Evolutionary conservation across 441 rosid species (phyloP).

Genomic region (Viola pubescens): DNA sequence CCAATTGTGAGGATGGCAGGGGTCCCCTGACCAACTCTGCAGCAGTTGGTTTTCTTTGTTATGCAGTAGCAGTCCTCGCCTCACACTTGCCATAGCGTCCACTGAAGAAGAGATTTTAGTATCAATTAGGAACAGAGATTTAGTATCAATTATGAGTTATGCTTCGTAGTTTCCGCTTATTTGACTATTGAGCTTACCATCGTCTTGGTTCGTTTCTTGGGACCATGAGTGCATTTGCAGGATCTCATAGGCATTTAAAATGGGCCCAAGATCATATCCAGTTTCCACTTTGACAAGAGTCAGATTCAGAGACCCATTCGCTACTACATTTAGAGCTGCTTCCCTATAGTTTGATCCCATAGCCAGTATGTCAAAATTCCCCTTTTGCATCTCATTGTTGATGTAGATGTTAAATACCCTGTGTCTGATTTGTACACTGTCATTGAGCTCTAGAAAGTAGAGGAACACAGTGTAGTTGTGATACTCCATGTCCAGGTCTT

Average conservation of each 20-base stretch:
- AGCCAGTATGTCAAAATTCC: slow-evolving; percentile 37
- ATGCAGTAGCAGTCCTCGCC: slow-evolving; percentile 23
- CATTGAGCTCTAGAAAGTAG: slow-evolving; percentile 52
- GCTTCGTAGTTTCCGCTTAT: background rate
- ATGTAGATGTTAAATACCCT: slow-evolving; percentile 49
- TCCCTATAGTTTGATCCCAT: slow-evolving; percentile 33
- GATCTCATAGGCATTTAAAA: slow-evolving; percentile 63
- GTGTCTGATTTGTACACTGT: slow-evolving; percentile 25
- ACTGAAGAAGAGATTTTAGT: slow-evolving; percentile 23
- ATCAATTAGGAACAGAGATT: background rate
- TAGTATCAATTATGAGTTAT: background rate
- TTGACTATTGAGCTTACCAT: slow-evolving; percentile 29
- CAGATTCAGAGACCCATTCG: slow-evolving; percentile 45
- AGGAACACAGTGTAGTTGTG: slow-evolving; percentile 44
- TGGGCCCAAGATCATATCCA: slow-evolving; percentile 45
- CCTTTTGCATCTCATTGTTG: slow-evolving; percentile 25
- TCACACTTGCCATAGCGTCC: slow-evolving; percentile 31
- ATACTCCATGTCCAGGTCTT: slow-evolving; percentile 24
- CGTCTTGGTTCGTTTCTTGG: slow-evolving; percentile 33
- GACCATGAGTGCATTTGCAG: slow-evolving; percentile 32
- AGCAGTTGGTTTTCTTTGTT: slow-evolving; percentile 27
- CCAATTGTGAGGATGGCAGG: slow-evolving; percentile 52
- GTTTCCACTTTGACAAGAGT: slow-evolving; percentile 39
- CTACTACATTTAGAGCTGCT: slow-evolving; percentile 26
- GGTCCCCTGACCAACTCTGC: slow-evolving; percentile 62